A percentile compares a stretch with the other conserved stretches of the same genome.
Conservation (phyloP, 2,329 filamentous ascomycete species). For the Hawksworthiomyces lignivorus region DNA sequence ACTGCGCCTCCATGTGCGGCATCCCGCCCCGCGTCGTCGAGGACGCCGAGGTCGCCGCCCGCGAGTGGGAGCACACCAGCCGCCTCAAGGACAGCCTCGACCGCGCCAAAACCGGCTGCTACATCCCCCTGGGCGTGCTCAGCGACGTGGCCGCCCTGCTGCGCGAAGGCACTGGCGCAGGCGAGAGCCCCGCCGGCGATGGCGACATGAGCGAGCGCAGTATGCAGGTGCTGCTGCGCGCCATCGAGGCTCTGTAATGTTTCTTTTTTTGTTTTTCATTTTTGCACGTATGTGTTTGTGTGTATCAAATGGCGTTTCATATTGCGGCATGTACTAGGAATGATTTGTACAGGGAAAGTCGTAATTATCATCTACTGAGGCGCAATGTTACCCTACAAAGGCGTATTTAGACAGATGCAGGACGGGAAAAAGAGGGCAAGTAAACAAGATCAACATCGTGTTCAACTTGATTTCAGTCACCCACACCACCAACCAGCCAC, state of each 20-base stretch:
- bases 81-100: conserved; percentile 83
- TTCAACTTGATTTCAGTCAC: too few species aligned
- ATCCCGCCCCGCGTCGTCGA: conserved; percentile 78
- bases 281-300: background rate
- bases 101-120: conserved; percentile 67
- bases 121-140: conserved; percentile 75
- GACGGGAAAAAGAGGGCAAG: too few species aligned
- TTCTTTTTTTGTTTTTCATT: background rate
- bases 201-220: conserved; percentile 40
- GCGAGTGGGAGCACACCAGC: conserved; percentile 92
- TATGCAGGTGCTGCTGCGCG: conserved; percentile 51
- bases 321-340: background rate
- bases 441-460: too few species aligned
- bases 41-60: conserved; percentile 78
- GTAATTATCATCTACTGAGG: too few species aligned
- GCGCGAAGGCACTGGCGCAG: conserved; percentile 35
- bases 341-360: too few species aligned
- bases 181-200: conserved; percentile 24
- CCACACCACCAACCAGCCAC: too few species aligned
- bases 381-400: too few species aligned
- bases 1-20: conserved; percentile 96
- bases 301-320: too few species aligned
- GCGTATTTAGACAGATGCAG: too few species aligned
- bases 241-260: conserved; percentile 49
- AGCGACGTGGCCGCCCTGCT: conserved; percentile 81